phyloP scores from a whole-genome alignment of 768 basidiomycete species.

The Boletus reticuloceps region DNA sequence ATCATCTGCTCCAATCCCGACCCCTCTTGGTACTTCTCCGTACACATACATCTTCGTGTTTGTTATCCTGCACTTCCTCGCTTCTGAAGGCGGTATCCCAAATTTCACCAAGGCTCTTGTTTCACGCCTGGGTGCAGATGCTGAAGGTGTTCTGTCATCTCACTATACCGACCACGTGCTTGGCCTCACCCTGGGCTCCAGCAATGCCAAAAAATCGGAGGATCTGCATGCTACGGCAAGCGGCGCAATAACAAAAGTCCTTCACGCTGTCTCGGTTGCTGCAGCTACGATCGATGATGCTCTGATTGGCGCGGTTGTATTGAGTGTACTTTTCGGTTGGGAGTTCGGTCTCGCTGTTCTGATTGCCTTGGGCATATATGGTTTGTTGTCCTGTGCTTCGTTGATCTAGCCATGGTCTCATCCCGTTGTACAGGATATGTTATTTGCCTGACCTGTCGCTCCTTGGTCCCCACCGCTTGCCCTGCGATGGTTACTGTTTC shows the following conservation, averaged over 20 bases:
- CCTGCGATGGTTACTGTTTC: not conserved
- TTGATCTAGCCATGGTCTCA: not conserved
- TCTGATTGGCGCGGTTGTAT: slow-evolving; percentile 64
- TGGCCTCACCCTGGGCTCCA: slow-evolving; percentile 81
- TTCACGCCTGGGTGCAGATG: slow-evolving; percentile 88
- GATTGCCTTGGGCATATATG: slow-evolving; percentile 70
- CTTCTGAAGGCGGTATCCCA: slow-evolving; percentile 72
- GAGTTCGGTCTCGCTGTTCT: slow-evolving; percentile 64
- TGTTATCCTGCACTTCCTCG: slow-evolving; percentile 65
- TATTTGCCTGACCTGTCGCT: slow-evolving; percentile 7
- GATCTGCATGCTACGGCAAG: slow-evolving; percentile 30
- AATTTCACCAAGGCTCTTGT: slow-evolving; percentile 72
- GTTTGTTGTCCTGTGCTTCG: slow-evolving; percentile 35
- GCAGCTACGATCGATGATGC: slow-evolving; percentile 85
- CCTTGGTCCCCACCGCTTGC: slow-evolving; percentile 7
- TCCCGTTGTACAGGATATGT: slow-evolving; percentile 15
- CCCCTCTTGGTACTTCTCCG: slow-evolving; percentile 40
- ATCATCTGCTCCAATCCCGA: slow-evolving; percentile 15
- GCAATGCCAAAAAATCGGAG: slow-evolving; percentile 77
- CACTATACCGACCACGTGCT: slow-evolving; percentile 86
- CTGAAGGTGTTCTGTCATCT: slow-evolving; percentile 56
- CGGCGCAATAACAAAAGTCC: slow-evolving; percentile 12
- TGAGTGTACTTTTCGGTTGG: slow-evolving; percentile 63
- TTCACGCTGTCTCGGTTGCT: slow-evolving; percentile 49
- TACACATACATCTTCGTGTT: slow-evolving; percentile 74